A percentile compares a stretch with the other conserved stretches of the same genome.
Evolutionary conservation across 2,329 filamentous ascomycete species (phyloP).

Genomic region (Monosporascus ibericus): DNA sequence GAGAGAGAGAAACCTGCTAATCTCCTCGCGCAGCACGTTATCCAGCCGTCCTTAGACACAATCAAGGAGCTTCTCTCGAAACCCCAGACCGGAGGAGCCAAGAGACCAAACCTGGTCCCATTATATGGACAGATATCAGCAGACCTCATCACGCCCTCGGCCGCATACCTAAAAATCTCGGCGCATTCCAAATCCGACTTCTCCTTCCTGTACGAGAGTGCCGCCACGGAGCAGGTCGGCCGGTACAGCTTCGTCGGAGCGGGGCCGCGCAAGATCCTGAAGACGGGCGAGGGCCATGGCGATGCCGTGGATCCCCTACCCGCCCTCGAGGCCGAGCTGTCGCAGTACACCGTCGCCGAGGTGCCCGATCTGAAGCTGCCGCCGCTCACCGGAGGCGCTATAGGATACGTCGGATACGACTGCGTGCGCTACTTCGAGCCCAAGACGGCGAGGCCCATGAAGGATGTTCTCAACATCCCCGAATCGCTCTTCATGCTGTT

Average conservation of each 20-base stretch:
- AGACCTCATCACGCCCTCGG: conserved; percentile 89
- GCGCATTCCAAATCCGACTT: conserved; percentile 68
- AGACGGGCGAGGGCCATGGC: conserved; percentile 83
- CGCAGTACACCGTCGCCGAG: conserved; percentile 70
- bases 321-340: conserved; percentile 72
- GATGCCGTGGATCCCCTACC: conserved; percentile 79
- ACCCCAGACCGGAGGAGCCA: conserved; percentile 24
- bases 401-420: conserved; percentile 96
- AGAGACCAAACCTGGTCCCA: conserved; percentile 67
- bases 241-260: conserved; percentile 94
- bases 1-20: too few relatives aligned
- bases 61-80: conserved; percentile 37
- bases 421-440: conserved; percentile 98
- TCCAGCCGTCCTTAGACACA: conserved; percentile 41
- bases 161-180: conserved; percentile 88
- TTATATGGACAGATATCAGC: conserved; percentile 80
- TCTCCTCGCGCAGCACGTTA: conserved; percentile 26
- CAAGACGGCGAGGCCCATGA: conserved; percentile 82
- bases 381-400: conserved; percentile 82
- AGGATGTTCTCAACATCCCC: conserved; percentile 82
- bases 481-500: conserved; percentile 97
- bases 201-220: conserved; percentile 94
- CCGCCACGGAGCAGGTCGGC: conserved; percentile 87
- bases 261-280: conserved; percentile 71
- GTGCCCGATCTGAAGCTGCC: conserved; percentile 80